Evolutionary conservation across 1,284 basidiomycete genomes (phyloP), one percentile per base, ranked within the genome.

Genomic region (Apiotrichum mycotoxinovorans): DNA sequence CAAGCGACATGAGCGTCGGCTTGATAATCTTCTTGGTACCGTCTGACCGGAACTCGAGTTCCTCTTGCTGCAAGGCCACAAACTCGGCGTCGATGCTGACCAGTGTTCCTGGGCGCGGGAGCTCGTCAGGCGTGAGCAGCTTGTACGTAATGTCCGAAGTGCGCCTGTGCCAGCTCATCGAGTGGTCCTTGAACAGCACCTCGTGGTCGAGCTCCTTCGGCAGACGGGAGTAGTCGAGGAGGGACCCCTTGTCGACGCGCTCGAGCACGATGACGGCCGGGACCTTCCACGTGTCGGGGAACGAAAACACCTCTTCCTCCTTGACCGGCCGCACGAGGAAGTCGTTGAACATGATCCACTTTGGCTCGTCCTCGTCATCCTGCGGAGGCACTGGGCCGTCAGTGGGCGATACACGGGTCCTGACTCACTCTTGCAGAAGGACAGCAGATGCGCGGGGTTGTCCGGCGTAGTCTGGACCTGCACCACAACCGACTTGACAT

Each of bases 71-170:
- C 81, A 99, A 87, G 18, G 88, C 88, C 9, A 98, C 94, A 72
- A 99, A 98, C 73, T 98, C 96, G 2, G 96, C 92, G 71, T 98
- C 96, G 62, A 99, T 98, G 2, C 94, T 86, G 22, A 98, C 86
- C 44, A 96, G 79, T 4, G 88, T 94, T 3, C 93, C 95, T 12
- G 87, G 86, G 55, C 76, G 83, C 0, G 93, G 95, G 20, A 96
- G 75, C 74, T 98, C 95, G n/a, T 87, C 84, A 18, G 79, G 77
- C 2, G 78, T 74, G 27, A 98, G 78, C 37, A 84, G 80, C 60
- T 87, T 83, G 67, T 98, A 94, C 70, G 88, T 89, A 67, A 95
- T 85, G 58, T 83, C 72, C 42, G 71, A 80, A 18, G 81, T 79
- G 67, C 93, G 86, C 3, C 92, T 88, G 68, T 91, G 86, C 91